Conservation (phyloP, 2,329 filamentous ascomycete species). For the Elsinoe ampelina region DNA sequence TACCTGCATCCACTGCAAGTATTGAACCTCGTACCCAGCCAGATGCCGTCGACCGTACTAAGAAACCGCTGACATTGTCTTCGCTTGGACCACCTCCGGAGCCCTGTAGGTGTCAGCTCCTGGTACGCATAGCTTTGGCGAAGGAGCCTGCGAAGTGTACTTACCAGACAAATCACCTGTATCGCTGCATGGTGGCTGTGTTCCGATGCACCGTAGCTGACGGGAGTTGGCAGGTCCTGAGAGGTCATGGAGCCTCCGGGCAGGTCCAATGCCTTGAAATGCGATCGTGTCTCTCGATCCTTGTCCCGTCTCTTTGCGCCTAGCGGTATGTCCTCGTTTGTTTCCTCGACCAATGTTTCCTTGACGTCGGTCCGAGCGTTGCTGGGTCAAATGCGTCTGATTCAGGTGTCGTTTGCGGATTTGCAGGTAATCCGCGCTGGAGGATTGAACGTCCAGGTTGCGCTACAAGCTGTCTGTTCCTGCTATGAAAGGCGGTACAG, state of each 20-base stretch:
- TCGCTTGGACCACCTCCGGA: conserved; percentile 83
- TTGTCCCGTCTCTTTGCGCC: background rate
- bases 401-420: no score
- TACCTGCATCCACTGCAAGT: conserved; percentile 87
- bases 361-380: background rate
- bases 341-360: background rate
- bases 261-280: background rate
- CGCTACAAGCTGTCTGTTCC: background rate
- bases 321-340: background rate
- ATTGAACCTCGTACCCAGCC: conserved; percentile 76
- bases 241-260: conserved; percentile 5
- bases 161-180: conserved; percentile 41
- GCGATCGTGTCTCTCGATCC: background rate
- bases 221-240: background rate
- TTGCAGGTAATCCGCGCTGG: background rate
- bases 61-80: conserved; percentile 78
- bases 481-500: background rate
- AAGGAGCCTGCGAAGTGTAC: conserved; percentile 17
- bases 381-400: background rate
- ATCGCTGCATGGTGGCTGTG: conserved; percentile 26
- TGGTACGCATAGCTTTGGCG: background rate
- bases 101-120: conserved; percentile 49
- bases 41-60: conserved; percentile 71
- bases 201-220: background rate
- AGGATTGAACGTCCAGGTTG: background rate